Evolutionary conservation across 2,329 filamentous ascomycete genomes (phyloP), one percentile per base, ranked within the genome.

Genomic region (Phialophora macrospora): DNA sequence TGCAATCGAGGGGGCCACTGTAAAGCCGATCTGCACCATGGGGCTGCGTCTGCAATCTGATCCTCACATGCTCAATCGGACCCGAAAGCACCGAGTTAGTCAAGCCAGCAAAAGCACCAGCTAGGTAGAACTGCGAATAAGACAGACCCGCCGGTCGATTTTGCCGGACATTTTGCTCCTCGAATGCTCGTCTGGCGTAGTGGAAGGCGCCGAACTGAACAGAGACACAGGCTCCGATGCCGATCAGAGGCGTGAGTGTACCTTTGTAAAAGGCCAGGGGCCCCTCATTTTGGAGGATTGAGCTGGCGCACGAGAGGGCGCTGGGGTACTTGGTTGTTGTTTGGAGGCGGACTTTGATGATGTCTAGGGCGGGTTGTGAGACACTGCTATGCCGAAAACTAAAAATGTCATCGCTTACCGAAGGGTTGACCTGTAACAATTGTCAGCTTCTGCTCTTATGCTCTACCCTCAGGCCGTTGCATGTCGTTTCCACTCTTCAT

Each of bases 141-240:
- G 86, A 86, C 32, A 98, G 86, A 26, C 83, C 81, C 57, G 52
- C 77, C 2, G 74, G n/a, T 17, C 58, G 65, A 24, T 63, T 64
- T 9, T 64, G 63, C 14, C 62, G 55, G 17, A 72, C 48, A 79
- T 96, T 96, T 71, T 85, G 84, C 52, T 86, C 82, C 81, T 98
- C 94, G 76, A 99, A 88, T 74, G 86, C 89, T 66, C 95, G 91
- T 66, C 92, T 91, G 8, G 94, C 93, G 75, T 90, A 89, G 83
- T 97, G 93, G 84, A 98, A 99, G 73, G 91, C 95, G 69, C 93
- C 95, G 78, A 99, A 99, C 83, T 99, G 95, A 73, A 99, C 90
- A n/a, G 93, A 97, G 54, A 88, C 93, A 78, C 95, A 99, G 72
- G 95, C 95, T 72, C 95, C 95, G 75, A 99, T 98, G 72, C 95